A percentile compares a stretch with the other conserved stretches of the same genome.
phyloP scores from a whole-genome alignment of 148 eudicot species.

The Vaccinium vitisidaea region DNA sequence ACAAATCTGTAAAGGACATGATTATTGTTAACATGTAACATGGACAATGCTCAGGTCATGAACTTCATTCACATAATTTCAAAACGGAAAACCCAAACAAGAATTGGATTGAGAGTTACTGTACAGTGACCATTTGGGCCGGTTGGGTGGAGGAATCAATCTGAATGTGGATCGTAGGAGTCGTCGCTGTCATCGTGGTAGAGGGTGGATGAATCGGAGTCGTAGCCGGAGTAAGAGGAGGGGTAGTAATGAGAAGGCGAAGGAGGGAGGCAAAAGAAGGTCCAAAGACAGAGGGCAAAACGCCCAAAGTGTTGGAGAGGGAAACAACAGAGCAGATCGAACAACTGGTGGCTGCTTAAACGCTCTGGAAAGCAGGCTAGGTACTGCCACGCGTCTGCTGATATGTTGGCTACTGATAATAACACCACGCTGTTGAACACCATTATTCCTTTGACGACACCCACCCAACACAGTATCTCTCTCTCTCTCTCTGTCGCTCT shows the following conservation, averaged over 20 bases:
- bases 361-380: conserved; percentile 32
- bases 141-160: background rate
- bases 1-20: background rate
- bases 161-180: conserved; percentile 17
- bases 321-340: conserved; percentile 37
- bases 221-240: background rate
- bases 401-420: conserved; percentile 29
- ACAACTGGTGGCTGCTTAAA: conserved; percentile 24
- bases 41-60: background rate
- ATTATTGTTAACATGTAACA: background rate
- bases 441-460: conserved; percentile 15
- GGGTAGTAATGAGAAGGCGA: conserved; percentile 11
- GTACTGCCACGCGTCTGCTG: conserved; percentile 36
- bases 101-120: conserved; percentile 1
- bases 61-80: background rate
- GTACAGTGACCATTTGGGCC: background rate
- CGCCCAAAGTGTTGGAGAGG: conserved; percentile 38
- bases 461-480: background rate
- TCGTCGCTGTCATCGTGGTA: background rate
- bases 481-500: too few species aligned
- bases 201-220: background rate
- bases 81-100: background rate
- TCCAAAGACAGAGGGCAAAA: conserved; percentile 34
- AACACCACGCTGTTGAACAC: conserved; percentile 26
- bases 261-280: conserved; percentile 38